Percentiles rank a stretch among this genome's conserved stretches.
phyloP scores from a whole-genome alignment of 163 green algal genomes.

The Prototheca wickerhamii region DNA sequence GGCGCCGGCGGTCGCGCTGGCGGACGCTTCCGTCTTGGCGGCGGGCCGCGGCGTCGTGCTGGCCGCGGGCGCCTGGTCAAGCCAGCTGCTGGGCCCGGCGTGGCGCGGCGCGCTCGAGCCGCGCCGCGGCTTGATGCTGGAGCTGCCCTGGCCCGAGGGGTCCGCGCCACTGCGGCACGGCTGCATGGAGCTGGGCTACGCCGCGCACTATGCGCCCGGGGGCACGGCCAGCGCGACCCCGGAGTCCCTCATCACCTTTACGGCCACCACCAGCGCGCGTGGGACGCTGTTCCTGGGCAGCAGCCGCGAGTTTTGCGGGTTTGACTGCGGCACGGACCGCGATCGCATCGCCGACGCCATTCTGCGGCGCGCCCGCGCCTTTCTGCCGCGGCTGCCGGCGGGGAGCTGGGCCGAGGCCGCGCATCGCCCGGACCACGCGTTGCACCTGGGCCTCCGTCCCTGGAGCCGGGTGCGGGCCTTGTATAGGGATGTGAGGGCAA shows the following conservation, averaged over 20 bases:
- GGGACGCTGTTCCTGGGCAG: conserved; percentile 53
- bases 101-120: conserved; percentile 37
- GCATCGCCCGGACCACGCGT: neutral
- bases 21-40: conserved; percentile 3
- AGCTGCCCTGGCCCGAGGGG: conserved; percentile 33
- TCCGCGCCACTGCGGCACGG: conserved; percentile 42
- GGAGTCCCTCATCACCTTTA: conserved; percentile 56
- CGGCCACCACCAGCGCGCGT: conserved; percentile 49
- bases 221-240: neutral
- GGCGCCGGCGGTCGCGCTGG: neutral
- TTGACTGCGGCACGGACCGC: conserved; percentile 7
- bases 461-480: conserved; percentile 28
- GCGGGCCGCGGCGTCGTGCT: conserved; percentile 41
- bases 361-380: conserved; percentile 27
- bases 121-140: conserved; percentile 50
- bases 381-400: conserved; percentile 39
- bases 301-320: conserved; percentile 46
- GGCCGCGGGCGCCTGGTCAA: conserved; percentile 60
- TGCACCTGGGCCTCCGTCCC: conserved; percentile 48
- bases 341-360: conserved; percentile 43
- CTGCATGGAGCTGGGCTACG: conserved; percentile 68
- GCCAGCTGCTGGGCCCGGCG: conserved; percentile 11
- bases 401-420: conserved; percentile 2
- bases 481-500: neutral
- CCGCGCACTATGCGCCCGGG: conserved; percentile 24